Conservation (phyloP, 1,284 basidiomycete genomes). For the Malassezia restricta region DNA sequence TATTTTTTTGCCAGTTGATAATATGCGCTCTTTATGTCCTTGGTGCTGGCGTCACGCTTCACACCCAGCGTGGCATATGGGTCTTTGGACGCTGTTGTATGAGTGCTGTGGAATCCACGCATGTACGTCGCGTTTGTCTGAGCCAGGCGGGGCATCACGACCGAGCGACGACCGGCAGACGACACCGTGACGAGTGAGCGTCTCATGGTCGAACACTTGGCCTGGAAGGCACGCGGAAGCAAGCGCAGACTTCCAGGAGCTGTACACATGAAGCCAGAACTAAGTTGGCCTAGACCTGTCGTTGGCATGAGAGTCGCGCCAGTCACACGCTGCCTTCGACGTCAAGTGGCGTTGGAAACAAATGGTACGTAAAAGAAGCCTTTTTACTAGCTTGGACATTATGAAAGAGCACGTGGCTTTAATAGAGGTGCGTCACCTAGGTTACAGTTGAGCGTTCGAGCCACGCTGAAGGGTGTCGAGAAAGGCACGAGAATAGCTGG, state of each 20-base stretch:
- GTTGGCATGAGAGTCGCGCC: not conserved
- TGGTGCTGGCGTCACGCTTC: constrained; percentile 63
- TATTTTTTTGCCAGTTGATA: constrained; percentile 97
- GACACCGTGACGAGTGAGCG: not conserved
- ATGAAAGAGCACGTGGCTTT: constrained; percentile 6
- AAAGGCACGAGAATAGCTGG: constrained; percentile 20
- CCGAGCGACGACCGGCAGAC: not conserved
- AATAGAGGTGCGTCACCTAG: not conserved
- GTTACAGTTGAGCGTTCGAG: constrained; percentile 8
- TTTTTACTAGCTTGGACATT: constrained; percentile 10
- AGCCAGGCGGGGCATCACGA: not conserved
- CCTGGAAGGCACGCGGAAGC: not conserved
- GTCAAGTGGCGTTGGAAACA: not conserved
- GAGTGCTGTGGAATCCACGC: constrained; percentile 4
- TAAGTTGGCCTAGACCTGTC: constrained; percentile 6
- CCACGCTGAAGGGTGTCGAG: constrained; percentile 4
- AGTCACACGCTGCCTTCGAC: not conserved
- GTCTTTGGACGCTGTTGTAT: constrained; percentile 52
- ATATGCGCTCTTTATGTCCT: constrained; percentile 94
- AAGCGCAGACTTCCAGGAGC: not conserved
- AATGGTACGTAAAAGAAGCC: not conserved
- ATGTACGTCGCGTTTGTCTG: not conserved
- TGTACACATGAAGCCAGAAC: not conserved
- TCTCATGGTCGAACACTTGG: not conserved
- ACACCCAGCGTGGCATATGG: constrained; percentile 87